Evolutionary conservation across 805 yeast genomes (phyloP).

Genomic region (Candida verbasci): DNA sequence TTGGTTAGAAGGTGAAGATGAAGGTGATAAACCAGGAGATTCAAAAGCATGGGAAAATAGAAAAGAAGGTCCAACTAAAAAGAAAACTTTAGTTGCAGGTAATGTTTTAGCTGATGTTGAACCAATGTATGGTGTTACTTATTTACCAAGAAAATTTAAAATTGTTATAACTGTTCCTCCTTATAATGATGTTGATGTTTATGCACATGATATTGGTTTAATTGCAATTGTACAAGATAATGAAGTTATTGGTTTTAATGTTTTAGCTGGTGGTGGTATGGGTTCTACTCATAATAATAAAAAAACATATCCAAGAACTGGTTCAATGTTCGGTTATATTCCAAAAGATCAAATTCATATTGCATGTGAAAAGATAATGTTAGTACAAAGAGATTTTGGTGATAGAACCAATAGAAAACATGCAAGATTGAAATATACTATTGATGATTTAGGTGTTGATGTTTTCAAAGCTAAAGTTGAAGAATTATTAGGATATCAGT

Average conservation of each 20-base stretch:
- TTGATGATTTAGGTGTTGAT: conserved; percentile 90
- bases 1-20: conserved; percentile 88
- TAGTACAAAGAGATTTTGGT: conserved; percentile 92
- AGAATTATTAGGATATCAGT: conserved; percentile 71
- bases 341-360: conserved; percentile 60
- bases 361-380: conserved; percentile 88
- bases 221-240: conserved; percentile 76
- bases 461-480: conserved; percentile 78
- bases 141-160: conserved; percentile 94
- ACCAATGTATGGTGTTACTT: conserved; percentile 82
- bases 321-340: conserved; percentile 79
- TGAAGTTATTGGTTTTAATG: conserved; percentile 74
- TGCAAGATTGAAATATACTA: conserved; percentile 94
- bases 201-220: conserved; percentile 91
- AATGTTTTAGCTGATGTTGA: conserved; percentile 77
- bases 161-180: conserved; percentile 94
- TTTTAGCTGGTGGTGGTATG: conserved; percentile 98
- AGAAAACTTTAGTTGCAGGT: conserved; percentile 82
- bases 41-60: conserved; percentile 59
- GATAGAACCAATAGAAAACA: conserved; percentile 96
- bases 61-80: conserved; percentile 72
- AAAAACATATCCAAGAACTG: conserved; percentile 95
- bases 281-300: conserved; percentile 96
- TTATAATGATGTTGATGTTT: conserved; percentile 92
- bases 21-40: conserved; percentile 64